Evolutionary conservation across 805 yeast genomes (phyloP), one percentile per base, ranked within the genome.

Genomic region (Pichia sporocuriosa): DNA sequence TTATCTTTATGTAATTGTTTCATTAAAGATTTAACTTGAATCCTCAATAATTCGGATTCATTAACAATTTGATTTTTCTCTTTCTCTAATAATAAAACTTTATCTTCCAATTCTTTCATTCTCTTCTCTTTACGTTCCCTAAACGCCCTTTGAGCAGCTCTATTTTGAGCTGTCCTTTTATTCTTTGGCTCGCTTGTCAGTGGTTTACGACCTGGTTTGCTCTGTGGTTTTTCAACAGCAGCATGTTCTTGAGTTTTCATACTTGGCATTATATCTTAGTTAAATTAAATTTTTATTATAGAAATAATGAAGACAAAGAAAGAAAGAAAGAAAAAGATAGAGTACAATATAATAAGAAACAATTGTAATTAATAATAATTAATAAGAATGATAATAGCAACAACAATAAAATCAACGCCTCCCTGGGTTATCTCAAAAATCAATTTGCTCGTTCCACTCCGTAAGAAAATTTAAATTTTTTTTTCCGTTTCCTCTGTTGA

Each of bases 101-200:
- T 80, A 35, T 78, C 79, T 58, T 89, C 96, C 47, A 90, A 69
- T 49, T 87, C 95, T 56, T 78, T 76, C 79, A 93, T 75, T 56
- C 84, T 86, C 38, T 72, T 72, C 61, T 90, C 97, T 61, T 90
- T 90, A 46, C 97, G 76, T 63, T 93, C 97, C 43, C 97, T 71
- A 64, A 87, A 90, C 6, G 97, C 97, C 42, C 97, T 71, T 64
- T 93, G 98, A n/a, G 97, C 97, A 3, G 97, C 97, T 54, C 97
- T 74, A 62, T 93, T 90, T 65, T 93, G 97, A 2, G 97, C 97
- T 13, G 95, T 87, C 53, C 98, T 72, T 69, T 86, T 90, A 55
- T 78, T 79, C 58, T 83, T 87, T 52, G 87, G 95, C 16, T 75
- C 72, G 8, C 81, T 77, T 13, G 68, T 73, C 39, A 83, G 67